Evolutionary conservation across 257 asterid species (phyloP).

Genomic region (Solanum neorickii): DNA sequence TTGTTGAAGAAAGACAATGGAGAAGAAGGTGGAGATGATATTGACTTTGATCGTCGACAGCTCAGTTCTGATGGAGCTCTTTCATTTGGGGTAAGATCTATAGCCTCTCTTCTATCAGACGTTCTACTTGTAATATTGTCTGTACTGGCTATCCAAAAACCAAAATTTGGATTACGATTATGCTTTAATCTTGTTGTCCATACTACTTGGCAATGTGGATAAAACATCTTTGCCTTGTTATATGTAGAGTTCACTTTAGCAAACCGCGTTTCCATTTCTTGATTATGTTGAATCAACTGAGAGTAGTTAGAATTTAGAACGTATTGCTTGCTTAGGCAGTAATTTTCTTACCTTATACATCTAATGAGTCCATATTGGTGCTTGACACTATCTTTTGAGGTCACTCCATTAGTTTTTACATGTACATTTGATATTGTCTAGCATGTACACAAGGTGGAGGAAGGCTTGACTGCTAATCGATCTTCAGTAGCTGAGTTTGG

Average conservation of each 20-base stretch:
- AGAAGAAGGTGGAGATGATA: slow-evolving; percentile 99
- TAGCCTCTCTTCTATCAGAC: background rate
- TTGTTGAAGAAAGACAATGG: slow-evolving; percentile 73
- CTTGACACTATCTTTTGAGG: background rate
- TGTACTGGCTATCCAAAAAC: background rate
- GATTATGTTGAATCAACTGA: background rate
- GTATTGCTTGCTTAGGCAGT: background rate
- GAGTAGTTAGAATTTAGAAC: background rate
- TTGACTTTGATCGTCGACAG: slow-evolving; percentile 87
- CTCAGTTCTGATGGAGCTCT: slow-evolving; percentile 76
- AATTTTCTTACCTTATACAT: background rate
- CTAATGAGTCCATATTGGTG: background rate
- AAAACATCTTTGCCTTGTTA: background rate
- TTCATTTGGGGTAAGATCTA: slow-evolving; percentile 57
- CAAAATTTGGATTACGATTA: background rate
- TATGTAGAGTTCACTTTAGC: background rate
- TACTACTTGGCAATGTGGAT: background rate
- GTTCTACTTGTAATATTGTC: background rate
- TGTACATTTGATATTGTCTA: background rate
- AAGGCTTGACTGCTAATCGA: slow-evolving; percentile 40
- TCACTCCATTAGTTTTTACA: background rate
- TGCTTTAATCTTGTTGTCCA: background rate
- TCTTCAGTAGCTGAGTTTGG: slow-evolving; percentile 83
- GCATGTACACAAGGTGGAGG: slow-evolving; percentile 73
- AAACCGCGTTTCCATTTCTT: background rate